These are phyloP conservation scores for Sporobolomyces phaffii DNA, from an alignment of 768 basidiomycete species.

Conservation along the genomic window DNA sequence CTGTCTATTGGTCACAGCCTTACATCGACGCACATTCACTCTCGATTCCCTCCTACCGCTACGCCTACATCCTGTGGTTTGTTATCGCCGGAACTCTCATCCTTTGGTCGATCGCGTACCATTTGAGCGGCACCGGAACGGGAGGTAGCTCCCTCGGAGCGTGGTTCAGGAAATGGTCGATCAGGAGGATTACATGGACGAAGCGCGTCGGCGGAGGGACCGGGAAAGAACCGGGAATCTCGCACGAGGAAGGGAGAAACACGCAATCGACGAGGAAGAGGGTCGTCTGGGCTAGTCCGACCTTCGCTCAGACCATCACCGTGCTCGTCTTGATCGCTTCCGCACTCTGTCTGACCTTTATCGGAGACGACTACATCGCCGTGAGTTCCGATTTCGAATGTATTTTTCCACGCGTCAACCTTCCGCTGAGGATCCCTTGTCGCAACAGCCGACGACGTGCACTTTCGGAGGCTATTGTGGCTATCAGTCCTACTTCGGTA, in stretches of 20 bases:
- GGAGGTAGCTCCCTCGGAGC: constrained; percentile 36
- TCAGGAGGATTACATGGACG: constrained; percentile 33
- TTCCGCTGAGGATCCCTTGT: no score
- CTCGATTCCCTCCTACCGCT: constrained; percentile 54
- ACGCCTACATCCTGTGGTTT: constrained; percentile 61
- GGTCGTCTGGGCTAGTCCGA: constrained; percentile 48
- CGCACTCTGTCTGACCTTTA: constrained; percentile 53
- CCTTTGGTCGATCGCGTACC: constrained; percentile 50
- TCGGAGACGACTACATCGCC: constrained; percentile 64
- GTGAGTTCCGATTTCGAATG: no score
- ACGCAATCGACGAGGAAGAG: constrained; percentile 14
- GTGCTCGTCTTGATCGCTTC: constrained; percentile 51
- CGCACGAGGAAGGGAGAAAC: background rate
- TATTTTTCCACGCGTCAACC: no score
- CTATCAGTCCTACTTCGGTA: constrained; percentile 25
- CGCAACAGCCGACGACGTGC: constrained; percentile 36
- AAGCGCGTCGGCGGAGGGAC: background rate
- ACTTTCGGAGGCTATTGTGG: constrained; percentile 39
- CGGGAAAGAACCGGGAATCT: background rate
- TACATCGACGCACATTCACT: constrained; percentile 59
- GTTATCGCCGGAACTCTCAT: constrained; percentile 51
- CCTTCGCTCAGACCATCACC: constrained; percentile 60
- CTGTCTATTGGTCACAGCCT: constrained; percentile 36
- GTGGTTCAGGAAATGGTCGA: constrained; percentile 33
- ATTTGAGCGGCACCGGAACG: constrained; percentile 7